These are phyloP conservation scores for Citrus unshiu DNA, from an alignment of 345 rosid genomes.

Conservation along the genomic window DNA sequence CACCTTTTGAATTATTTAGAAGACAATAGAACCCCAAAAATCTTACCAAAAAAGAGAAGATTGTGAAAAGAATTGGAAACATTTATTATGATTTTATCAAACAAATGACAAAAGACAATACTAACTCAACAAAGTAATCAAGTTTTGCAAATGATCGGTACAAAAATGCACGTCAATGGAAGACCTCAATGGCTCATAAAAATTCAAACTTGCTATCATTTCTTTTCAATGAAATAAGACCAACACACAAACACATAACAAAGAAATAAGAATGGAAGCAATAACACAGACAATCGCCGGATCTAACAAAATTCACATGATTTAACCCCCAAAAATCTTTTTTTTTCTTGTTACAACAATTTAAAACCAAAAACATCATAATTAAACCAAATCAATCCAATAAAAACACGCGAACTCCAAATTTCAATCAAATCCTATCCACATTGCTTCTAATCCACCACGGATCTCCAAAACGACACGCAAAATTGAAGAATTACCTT, in stretches of 20 bases:
- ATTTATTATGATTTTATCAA: neutral
- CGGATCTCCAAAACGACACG: neutral
- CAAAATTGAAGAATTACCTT: neutral
- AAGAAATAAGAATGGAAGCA: neutral
- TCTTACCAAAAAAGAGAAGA: neutral
- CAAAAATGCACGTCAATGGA: neutral
- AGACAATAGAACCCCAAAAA: neutral
- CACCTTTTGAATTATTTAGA: neutral
- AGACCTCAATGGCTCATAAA: neutral
- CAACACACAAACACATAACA: neutral
- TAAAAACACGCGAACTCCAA: neutral
- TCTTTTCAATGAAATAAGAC: neutral
- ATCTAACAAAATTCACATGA: constrained; percentile 6
- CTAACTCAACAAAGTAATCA: neutral
- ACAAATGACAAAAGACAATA: neutral
- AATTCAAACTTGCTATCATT: neutral
- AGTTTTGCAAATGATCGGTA: neutral
- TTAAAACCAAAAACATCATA: neutral
- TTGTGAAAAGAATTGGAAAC: neutral
- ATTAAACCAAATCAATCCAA: neutral
- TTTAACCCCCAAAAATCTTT: too few species aligned
- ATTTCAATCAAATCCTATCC: neutral
- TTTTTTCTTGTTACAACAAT: neutral
- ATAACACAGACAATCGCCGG: neutral
- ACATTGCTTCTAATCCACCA: neutral